Evolutionary conservation across 176 grass and related monocot species (phyloP), one percentile per base, ranked within the genome.

Genomic region (Cocos nucifera): DNA sequence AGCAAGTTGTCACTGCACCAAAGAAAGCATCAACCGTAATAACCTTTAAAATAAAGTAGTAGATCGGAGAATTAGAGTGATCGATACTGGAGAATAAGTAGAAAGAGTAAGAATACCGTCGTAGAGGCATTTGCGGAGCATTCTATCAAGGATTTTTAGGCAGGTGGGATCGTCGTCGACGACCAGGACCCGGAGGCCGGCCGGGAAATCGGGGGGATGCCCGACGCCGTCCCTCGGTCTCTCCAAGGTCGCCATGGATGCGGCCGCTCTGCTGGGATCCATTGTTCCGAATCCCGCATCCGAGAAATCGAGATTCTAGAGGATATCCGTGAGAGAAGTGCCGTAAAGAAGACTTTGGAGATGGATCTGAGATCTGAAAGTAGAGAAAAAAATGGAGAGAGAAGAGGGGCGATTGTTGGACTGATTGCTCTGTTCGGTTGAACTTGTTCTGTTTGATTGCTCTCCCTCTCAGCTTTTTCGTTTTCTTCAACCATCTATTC

Each of bases 71-170:
- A 65, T 51, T 49, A 26, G 15, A 3, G 18, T 51, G 14, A 23
- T 7, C 49, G 14, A 65, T 6, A 26, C 6, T 0, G 23, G 24
- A 3, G 27, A 29, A 54, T 17, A 6, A 18, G 22, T 2, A 1
- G 49, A 23, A 7, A 27, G 12, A 19, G 48, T 2, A 3, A 2
- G 22, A 2, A 7, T 68, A 68, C 65, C 65, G 4, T 56, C 12
- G 53, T 68, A 68, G 52, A 35, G 27, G 65, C 65, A 68, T 28
- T 68, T 56, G 26, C 52, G 26, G n/a, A 68, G 65, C 65, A 68
- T 57, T 53, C n/a, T 21, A 19, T 28, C 53, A 18, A 68, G 3
- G 27, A 68, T 22, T 19, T 35, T 48, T 18, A 68, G 65, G 52
- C 65, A 68, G 53, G 53, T 56, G 19, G 27, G 1, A 28, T 68